These are phyloP conservation scores for Rhynchosporium graminicola DNA, from an alignment of 2,329 filamentous ascomycete genomes.

Conservation along the genomic window DNA sequence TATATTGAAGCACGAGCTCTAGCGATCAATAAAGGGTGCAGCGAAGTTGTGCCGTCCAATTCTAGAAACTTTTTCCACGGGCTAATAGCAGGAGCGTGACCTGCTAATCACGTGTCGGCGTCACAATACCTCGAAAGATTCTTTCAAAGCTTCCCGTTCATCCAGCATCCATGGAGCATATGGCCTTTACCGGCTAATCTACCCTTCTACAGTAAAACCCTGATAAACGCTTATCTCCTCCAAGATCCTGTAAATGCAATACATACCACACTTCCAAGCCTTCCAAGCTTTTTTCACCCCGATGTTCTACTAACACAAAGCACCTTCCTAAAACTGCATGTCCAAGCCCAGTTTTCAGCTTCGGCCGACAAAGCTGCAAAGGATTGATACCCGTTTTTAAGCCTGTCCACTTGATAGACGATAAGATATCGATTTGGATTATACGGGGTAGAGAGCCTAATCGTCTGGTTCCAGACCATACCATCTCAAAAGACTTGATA, in stretches of 20 bases:
- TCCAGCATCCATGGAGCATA: neutral
- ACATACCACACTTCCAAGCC: neutral
- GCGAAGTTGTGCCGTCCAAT: too few species aligned
- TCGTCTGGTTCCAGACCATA: too few species aligned
- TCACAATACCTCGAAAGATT: neutral
- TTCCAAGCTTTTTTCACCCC: neutral
- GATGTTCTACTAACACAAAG: neutral
- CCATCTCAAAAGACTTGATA: too few species aligned
- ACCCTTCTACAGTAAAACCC: neutral
- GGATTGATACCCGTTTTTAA: neutral
- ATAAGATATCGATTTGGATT: neutral
- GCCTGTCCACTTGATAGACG: neutral
- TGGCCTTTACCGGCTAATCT: neutral
- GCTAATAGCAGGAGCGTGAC: neutral
- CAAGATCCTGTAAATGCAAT: neutral
- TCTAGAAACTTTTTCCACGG: too few species aligned
- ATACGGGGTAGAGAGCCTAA: too few species aligned
- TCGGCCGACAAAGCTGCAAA: too few species aligned
- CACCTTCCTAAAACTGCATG: neutral
- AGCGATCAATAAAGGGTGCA: too few species aligned
- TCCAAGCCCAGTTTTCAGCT: neutral
- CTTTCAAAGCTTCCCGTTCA: neutral
- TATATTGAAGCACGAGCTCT: too few species aligned
- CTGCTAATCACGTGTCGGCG: neutral
- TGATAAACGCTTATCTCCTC: neutral